phyloP scores from a whole-genome alignment of 768 basidiomycete species.

The Hortiboletus campestris region DNA sequence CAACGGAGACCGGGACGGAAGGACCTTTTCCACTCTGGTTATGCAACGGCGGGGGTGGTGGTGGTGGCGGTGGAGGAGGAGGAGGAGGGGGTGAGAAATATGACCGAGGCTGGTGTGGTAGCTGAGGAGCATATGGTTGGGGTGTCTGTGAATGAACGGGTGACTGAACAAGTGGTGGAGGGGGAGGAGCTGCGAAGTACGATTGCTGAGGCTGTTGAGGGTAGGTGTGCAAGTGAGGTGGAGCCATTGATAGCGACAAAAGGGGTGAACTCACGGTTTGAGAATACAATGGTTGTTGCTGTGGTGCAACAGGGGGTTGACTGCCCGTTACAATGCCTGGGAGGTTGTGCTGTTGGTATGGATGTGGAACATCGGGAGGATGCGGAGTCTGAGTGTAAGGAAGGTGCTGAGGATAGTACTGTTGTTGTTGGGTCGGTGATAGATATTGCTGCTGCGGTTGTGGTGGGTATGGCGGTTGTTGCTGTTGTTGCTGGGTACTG shows the following conservation, averaged over 20 bases:
- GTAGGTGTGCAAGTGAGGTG: neutral
- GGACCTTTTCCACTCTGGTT: neutral
- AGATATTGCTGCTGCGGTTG: conserved; percentile 16
- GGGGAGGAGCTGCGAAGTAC: conserved; percentile 18
- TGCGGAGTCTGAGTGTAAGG: conserved; percentile 14
- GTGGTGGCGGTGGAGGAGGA: conserved; percentile 15
- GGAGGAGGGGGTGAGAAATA: conserved; percentile 21
- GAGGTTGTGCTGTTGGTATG: conserved; percentile 16
- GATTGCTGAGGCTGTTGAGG: conserved; percentile 13
- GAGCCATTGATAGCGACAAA: neutral
- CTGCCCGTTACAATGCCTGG: conserved; percentile 9
- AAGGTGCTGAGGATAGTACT: conserved; percentile 12
- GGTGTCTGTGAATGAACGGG: conserved; percentile 15
- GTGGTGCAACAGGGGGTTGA: neutral
- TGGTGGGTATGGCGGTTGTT: conserved; percentile 7
- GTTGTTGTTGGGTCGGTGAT: conserved; percentile 8
- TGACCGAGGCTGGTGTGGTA: conserved; percentile 20
- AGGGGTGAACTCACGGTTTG: conserved; percentile 10
- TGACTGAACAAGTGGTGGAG: conserved; percentile 11
- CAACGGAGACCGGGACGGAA: neutral
- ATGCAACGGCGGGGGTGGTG: conserved; percentile 8
- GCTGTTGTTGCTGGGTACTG: conserved; percentile 15
- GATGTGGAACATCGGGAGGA: conserved; percentile 11
- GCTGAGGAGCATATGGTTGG: conserved; percentile 12
- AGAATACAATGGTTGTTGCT: conserved; percentile 1